Evolutionary conservation across 306 rosid species (phyloP).

Genomic region (Luffa acutangula): DNA sequence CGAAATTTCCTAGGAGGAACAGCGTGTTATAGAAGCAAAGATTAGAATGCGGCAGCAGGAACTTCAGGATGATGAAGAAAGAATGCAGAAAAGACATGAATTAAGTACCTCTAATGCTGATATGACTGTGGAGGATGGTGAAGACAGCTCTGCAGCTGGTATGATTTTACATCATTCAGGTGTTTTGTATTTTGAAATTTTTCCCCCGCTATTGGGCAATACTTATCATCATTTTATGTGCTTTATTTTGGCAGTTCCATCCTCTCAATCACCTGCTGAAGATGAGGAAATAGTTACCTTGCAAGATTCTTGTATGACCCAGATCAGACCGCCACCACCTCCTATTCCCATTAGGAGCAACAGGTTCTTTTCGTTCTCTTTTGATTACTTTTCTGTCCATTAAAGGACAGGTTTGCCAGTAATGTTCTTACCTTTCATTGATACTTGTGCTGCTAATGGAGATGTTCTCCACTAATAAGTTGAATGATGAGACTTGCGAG

Average conservation of each 20-base stretch:
- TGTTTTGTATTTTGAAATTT: neutral
- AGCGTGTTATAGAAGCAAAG: slow-evolving; percentile 96
- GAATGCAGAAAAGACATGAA: slow-evolving; percentile 72
- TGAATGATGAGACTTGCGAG: neutral
- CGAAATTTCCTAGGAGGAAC: slow-evolving; percentile 65
- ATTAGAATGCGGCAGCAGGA: slow-evolving; percentile 89
- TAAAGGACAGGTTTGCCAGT: neutral
- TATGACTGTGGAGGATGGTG: slow-evolving; percentile 34
- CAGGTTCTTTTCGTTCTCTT: slow-evolving; percentile 36
- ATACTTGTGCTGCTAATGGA: neutral
- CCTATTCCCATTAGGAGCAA: slow-evolving; percentile 29
- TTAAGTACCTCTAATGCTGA: slow-evolving; percentile 35
- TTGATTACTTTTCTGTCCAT: neutral
- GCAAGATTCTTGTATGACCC: slow-evolving; percentile 45
- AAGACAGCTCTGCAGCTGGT: slow-evolving; percentile 60
- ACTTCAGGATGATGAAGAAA: slow-evolving; percentile 82
- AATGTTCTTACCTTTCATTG: neutral
- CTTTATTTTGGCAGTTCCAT: slow-evolving; percentile 31
- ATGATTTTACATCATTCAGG: neutral
- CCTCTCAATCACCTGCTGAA: slow-evolving; percentile 50
- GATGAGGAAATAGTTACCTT: slow-evolving; percentile 61
- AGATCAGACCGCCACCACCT: slow-evolving; percentile 37
- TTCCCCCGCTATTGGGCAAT: neutral
- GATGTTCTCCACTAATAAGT: neutral
- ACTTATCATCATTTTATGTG: neutral